Evolutionary conservation across 1,284 basidiomycete species (phyloP).

Genomic region (Inonotus obliquus): DNA sequence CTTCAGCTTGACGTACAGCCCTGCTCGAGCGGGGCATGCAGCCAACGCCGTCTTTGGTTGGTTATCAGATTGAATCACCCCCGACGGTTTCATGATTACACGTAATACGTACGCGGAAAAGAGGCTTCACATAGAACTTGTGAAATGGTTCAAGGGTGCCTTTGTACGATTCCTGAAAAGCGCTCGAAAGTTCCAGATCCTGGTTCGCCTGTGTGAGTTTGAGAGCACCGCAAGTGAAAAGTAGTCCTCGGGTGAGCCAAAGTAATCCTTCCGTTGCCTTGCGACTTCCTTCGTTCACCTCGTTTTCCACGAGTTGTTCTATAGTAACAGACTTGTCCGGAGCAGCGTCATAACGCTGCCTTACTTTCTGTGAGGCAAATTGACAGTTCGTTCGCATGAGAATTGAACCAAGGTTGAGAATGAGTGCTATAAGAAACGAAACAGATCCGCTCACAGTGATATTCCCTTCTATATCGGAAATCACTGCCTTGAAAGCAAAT

Average conservation of each 20-base stretch:
- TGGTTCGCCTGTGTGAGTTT: slow-evolving; percentile 68
- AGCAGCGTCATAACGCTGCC: slow-evolving; percentile 67
- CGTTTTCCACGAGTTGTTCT: slow-evolving; percentile 81
- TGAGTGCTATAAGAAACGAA: not conserved
- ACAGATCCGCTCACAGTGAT: slow-evolving; percentile 60
- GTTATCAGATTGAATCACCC: not conserved
- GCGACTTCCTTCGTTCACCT: slow-evolving; percentile 83
- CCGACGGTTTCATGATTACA: not conserved
- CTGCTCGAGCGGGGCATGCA: slow-evolving; percentile 56
- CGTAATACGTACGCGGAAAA: slow-evolving; percentile 70
- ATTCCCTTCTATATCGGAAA: slow-evolving; percentile 89
- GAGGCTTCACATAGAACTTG: slow-evolving; percentile 80
- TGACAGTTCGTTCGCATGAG: not conserved
- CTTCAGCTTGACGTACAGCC: slow-evolving; percentile 52
- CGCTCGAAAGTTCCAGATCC: slow-evolving; percentile 64
- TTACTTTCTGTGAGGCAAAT: slow-evolving; percentile 70
- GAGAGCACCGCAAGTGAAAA: slow-evolving; percentile 88
- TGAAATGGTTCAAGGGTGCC: slow-evolving; percentile 83
- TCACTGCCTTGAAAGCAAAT: slow-evolving; percentile 81
- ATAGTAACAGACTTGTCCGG: slow-evolving; percentile 72
- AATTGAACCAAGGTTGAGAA: too few relatives aligned
- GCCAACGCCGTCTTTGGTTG: slow-evolving; percentile 51
- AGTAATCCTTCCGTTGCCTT: slow-evolving; percentile 88
- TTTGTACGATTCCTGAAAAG: slow-evolving; percentile 85
- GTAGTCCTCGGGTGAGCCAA: slow-evolving; percentile 88